These are phyloP conservation scores for Amanita fuliginea DNA, from an alignment of 768 basidiomycete genomes.

Conservation along the genomic window DNA sequence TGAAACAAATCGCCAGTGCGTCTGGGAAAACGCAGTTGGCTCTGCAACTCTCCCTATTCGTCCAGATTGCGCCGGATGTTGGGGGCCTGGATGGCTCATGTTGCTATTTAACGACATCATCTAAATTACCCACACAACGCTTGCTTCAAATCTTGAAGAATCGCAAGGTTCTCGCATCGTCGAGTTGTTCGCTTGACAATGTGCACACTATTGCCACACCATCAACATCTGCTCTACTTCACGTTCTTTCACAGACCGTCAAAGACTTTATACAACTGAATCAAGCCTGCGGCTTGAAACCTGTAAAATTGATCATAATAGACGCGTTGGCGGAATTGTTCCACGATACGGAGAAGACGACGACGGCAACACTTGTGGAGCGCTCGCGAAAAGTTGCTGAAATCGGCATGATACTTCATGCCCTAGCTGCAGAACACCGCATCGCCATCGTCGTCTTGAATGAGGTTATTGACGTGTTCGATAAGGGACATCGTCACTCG, in stretches of 20 bases:
- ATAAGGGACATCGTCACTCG: slow-evolving; percentile 17
- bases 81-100: slow-evolving; percentile 57
- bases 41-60: slow-evolving; percentile 69
- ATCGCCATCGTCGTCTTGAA: slow-evolving; percentile 81
- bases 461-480: slow-evolving; percentile 78
- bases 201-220: slow-evolving; percentile 53
- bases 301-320: slow-evolving; percentile 71
- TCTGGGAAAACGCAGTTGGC: slow-evolving; percentile 93
- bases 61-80: slow-evolving; percentile 51
- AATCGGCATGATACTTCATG: slow-evolving; percentile 62
- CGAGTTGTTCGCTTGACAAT: slow-evolving; percentile 30
- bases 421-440: slow-evolving; percentile 48
- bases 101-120: slow-evolving; percentile 71
- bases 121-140: slow-evolving; percentile 55
- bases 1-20: slow-evolving; percentile 38
- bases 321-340: slow-evolving; percentile 87
- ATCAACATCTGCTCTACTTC: slow-evolving; percentile 40
- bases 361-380: slow-evolving; percentile 51
- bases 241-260: slow-evolving; percentile 43
- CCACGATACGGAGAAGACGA: slow-evolving; percentile 48
- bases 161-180: slow-evolving; percentile 33
- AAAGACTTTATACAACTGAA: slow-evolving; percentile 31
- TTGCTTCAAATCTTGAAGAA: slow-evolving; percentile 52
- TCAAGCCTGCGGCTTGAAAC: slow-evolving; percentile 26
- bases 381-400: slow-evolving; percentile 61